Evolutionary conservation across 1,284 basidiomycete species (phyloP).

Genomic region (Porodaedalea pini): DNA sequence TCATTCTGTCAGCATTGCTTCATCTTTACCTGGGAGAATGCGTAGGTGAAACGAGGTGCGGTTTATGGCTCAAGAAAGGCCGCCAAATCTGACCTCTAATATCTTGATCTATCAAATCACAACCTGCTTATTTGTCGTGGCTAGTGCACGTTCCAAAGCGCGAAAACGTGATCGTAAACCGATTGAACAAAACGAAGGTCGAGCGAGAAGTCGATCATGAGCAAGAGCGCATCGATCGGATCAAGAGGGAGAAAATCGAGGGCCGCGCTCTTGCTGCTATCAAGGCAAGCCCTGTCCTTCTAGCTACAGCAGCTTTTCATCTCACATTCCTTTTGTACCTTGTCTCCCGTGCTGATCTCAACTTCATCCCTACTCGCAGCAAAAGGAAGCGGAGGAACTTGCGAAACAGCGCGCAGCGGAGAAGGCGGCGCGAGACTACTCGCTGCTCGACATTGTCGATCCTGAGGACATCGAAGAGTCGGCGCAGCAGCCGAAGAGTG

Average conservation of each 20-base stretch:
- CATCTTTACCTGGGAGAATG: slow-evolving; percentile 1
- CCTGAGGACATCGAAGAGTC: slow-evolving; percentile 58
- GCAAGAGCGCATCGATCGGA: slow-evolving; percentile 78
- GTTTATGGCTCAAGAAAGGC: slow-evolving; percentile 1
- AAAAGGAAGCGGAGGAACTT: slow-evolving; percentile 68
- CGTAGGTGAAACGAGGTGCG: slow-evolving; percentile 74
- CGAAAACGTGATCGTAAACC: slow-evolving; percentile 89
- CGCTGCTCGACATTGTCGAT: slow-evolving; percentile 48
- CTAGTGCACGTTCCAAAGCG: slow-evolving; percentile 75
- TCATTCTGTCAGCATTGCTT: not conserved
- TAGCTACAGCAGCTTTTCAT: too few relatives aligned
- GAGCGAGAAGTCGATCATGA: slow-evolving; percentile 89
- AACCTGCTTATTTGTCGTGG: slow-evolving; percentile 3
- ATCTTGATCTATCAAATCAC: too few relatives aligned
- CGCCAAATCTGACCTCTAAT: too few relatives aligned
- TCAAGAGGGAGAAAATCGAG: slow-evolving; percentile 68
- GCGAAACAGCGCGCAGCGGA: slow-evolving; percentile 67
- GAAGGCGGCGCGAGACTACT: slow-evolving; percentile 75
- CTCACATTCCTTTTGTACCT: too few relatives aligned
- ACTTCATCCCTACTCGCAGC: slow-evolving; percentile 38
- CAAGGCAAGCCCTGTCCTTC: slow-evolving; percentile 44
- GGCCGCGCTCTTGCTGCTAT: slow-evolving; percentile 65
- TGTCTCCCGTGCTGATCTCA: too few relatives aligned
- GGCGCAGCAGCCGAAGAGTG: slow-evolving; percentile 27
- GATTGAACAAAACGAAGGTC: slow-evolving; percentile 92